Conservation (phyloP, 768 basidiomycete species). For the Ramaria rubella region DNA sequence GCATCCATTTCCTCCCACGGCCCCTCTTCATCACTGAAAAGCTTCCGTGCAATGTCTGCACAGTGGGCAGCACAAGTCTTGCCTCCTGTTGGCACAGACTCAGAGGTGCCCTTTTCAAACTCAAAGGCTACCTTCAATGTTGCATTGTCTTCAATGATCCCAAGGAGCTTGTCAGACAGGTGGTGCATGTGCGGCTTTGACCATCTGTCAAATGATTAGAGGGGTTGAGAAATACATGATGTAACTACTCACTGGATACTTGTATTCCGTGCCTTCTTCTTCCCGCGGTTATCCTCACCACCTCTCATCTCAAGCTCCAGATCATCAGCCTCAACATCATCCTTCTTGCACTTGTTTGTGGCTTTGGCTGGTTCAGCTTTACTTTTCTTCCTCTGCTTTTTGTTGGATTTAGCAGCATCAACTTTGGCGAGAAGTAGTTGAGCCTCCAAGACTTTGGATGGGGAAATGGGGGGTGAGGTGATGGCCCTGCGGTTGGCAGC, state of each 20-base stretch:
- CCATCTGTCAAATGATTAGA: background rate
- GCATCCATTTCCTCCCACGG: conserved; percentile 1
- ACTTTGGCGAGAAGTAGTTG: background rate
- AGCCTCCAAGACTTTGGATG: background rate
- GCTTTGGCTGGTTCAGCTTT: background rate
- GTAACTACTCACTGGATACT: background rate
- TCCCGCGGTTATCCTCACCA: background rate
- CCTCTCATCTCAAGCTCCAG: background rate
- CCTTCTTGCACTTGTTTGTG: background rate
- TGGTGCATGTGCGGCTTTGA: conserved; percentile 2
- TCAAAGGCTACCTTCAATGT: conserved; percentile 18
- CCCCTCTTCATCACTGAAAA: conserved; percentile 7
- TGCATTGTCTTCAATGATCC: conserved; percentile 17
- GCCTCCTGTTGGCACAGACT: conserved; percentile 11
- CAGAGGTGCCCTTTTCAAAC: conserved; percentile 14
- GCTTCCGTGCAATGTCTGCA: conserved; percentile 10
- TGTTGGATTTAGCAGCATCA: background rate
- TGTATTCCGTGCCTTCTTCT: background rate
- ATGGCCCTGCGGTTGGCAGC: too few species aligned
- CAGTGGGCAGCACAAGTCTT: background rate
- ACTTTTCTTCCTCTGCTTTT: background rate
- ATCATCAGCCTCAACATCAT: too few species aligned
- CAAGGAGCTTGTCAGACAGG: conserved; percentile 19
- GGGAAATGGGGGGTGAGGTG: too few species aligned
- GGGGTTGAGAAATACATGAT: background rate